Evolutionary conservation across 768 basidiomycete genomes (phyloP), one percentile per base, ranked within the genome.

Genomic region (Trametes cubensis): DNA sequence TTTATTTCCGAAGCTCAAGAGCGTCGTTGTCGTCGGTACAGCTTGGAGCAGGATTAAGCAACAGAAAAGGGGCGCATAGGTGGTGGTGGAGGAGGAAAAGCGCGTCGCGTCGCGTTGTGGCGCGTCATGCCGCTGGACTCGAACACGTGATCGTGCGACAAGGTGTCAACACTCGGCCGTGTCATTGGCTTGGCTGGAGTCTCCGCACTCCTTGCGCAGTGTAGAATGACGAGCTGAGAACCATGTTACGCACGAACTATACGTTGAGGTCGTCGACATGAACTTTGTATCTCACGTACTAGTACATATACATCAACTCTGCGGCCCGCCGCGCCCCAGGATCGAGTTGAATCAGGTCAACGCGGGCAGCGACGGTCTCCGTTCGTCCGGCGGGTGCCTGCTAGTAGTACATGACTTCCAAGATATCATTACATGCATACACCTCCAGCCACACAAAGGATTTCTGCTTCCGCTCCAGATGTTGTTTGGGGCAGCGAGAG

Each of bases 261-360:
- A 28, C 28, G 28, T 28, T 28, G 3, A 3, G 7, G 7, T 4
- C 28, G 7, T 34, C 2, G 5, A 20, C n/a, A 18, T 44, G 11
- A 17, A 2, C 7, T 6, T 44, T 44, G 18, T 17, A 17, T 5
- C 5, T n/a, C 1, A 5, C 17, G 44, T 30, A 26, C 23, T 56
- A 56, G 56, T 57, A 48, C 46, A 57, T 13, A 17, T 48, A 57
- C 46, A 39, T 15, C 53, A 41, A 57, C 47, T 41, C 40, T 54
- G 20, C 56, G 38, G 34, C 46, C n/a, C 28, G 30, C 23, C 46
- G 11, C 46, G 17, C 55, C 56, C 55, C 55, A 56, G 55, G 56
- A 48, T 48, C 23, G 56, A 57, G 56, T 57, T 57, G 56, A 57
- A 57, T 57, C 56, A 57, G 45, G 56, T 23, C 34, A 56, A 15